Conservation (phyloP, 306 rosid species). For the Carpinus fangiana region DNA sequence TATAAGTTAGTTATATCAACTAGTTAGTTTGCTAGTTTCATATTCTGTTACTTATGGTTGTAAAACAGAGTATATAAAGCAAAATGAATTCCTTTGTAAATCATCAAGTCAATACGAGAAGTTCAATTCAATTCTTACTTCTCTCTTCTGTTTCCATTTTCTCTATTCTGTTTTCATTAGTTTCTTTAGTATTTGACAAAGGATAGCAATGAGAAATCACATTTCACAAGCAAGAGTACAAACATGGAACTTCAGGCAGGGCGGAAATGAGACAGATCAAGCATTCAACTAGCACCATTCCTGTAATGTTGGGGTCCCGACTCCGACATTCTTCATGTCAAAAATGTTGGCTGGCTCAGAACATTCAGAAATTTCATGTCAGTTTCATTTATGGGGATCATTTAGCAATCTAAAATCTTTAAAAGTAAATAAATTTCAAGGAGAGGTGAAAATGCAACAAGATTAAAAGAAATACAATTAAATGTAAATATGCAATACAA, state of each 20-base stretch:
- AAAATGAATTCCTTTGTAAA: too few relatives aligned
- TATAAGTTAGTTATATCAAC: too few relatives aligned
- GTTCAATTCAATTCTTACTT: too few relatives aligned
- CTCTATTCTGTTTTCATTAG: too few relatives aligned
- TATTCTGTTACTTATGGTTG: too few relatives aligned
- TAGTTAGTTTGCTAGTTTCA: too few relatives aligned
- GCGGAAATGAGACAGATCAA: constrained; percentile 30
- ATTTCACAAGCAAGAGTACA: constrained; percentile 2
- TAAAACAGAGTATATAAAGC: too few relatives aligned
- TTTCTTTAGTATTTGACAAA: too few relatives aligned
- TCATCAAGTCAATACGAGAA: too few relatives aligned
- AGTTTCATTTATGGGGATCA: background rate
- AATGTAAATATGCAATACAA: background rate
- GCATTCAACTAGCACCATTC: constrained; percentile 59
- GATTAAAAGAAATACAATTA: background rate
- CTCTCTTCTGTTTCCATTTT: too few relatives aligned
- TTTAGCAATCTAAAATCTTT: constrained; percentile 4
- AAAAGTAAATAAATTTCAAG: background rate
- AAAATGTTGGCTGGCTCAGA: constrained; percentile 64
- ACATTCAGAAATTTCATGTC: constrained; percentile 14
- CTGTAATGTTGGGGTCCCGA: constrained; percentile 54
- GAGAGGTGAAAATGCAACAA: background rate
- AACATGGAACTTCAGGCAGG: constrained; percentile 10
- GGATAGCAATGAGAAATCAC: background rate
- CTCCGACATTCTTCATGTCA: constrained; percentile 88